Evolutionary conservation across 148 eudicot species (phyloP), one percentile per base, ranked within the genome.

Genomic region (Rhododendron griersonianum): DNA sequence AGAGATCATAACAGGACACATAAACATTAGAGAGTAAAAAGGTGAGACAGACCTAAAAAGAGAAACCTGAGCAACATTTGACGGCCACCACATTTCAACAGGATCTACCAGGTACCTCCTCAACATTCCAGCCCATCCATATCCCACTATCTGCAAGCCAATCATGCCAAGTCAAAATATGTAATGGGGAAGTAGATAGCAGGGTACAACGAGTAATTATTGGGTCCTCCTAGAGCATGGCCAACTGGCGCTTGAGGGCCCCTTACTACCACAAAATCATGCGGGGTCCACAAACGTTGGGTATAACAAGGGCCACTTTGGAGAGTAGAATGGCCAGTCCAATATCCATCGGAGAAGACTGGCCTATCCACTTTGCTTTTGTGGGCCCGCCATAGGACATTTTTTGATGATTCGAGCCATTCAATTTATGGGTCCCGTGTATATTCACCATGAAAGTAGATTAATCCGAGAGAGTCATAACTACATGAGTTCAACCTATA

Each of bases 31-130:
- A 30, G 21, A 80, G 47, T 81, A 21, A 47, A 0, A 5, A 48
- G 21, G 14, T 0, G 35, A 35, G 44, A 85, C 86, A 76, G 28
- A 97, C 99, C 99, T 94, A 89, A 97, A 97, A 82, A 97, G 92
- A 86, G 99, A 97, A 84, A 97, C 99, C 90, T 97, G 99, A 63
- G 98, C 99, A 47, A 97, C 91, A 80, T 95, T 97, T 75, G 99
- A 87, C 87, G 99, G 99, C 99, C 99, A 97, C 99, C 99, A 97
- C 99, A 97, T 97, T 87, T 97, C 94, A 61, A 94, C 98, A 25
- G 99, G 98, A 88, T 97, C 98, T 80, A 97, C 99, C 82, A 96
- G 93, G 86, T 94, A 97, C 90, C 92, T 95, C 83, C 99, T 93
- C 87, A 95, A 83, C 88, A 97, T 90, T 79, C 99, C 99, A 78